These are phyloP conservation scores for Nemania sp. DNA, from an alignment of 2,329 filamentous ascomycete genomes.

Conservation along the genomic window DNA sequence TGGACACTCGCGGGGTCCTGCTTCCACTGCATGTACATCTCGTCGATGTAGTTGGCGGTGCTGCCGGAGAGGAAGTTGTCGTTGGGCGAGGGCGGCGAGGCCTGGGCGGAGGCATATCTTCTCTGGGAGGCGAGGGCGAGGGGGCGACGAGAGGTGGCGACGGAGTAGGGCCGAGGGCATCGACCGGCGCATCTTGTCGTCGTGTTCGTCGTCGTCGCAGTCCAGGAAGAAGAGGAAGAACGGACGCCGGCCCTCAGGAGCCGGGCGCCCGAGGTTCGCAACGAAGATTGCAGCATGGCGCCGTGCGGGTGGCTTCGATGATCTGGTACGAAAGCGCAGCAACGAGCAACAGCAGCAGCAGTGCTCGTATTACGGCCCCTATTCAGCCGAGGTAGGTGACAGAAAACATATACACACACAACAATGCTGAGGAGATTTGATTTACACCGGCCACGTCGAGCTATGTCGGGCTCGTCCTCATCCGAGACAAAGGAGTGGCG, in stretches of 20 bases:
- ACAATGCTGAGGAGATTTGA: constrained; percentile 23
- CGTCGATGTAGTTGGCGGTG: constrained; percentile 98
- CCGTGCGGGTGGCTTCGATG: constrained; percentile 44
- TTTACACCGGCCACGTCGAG: constrained; percentile 36
- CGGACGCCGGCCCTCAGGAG: constrained; percentile 61
- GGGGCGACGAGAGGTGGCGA: constrained; percentile 54
- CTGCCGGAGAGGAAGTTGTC: constrained; percentile 97
- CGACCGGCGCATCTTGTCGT: constrained; percentile 41
- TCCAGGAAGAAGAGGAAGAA: no score
- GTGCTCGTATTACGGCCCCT: constrained; percentile 7
- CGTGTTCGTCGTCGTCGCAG: constrained; percentile 41
- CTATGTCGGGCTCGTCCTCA: constrained; percentile 33
- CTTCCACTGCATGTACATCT: constrained; percentile 99
- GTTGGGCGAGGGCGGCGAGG: constrained; percentile 73
- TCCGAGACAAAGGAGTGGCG: constrained; percentile 51
- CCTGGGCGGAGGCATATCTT: constrained; percentile 59
- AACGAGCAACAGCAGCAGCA: not conserved
- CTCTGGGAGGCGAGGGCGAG: constrained; percentile 56
- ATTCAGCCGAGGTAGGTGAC: constrained; percentile 18
- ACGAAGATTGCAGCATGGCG: constrained; percentile 74
- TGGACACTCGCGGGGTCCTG: constrained; percentile 91
- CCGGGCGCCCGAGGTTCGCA: constrained; percentile 68
- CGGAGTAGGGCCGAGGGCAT: constrained; percentile 48
- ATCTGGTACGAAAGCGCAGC: constrained; percentile 21
- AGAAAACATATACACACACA: constrained; percentile 21